Conservation (phyloP, 2,329 filamentous ascomycete genomes). For the Beauveria rudraprayagi region DNA sequence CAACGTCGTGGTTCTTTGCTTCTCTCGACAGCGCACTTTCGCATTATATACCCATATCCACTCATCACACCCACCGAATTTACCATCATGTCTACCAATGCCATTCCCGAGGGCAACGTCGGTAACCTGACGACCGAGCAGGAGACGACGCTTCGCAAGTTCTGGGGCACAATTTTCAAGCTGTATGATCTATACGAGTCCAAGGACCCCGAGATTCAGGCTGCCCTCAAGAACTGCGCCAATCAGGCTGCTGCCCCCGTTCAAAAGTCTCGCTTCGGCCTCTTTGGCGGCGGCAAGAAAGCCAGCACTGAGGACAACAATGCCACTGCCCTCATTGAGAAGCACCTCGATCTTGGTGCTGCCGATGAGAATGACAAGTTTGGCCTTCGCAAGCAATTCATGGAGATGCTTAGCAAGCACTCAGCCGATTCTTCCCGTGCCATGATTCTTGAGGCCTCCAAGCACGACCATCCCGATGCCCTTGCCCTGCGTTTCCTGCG, state of each 20-base stretch:
- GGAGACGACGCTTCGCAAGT: conserved; percentile 18
- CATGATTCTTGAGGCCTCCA: conserved; percentile 18
- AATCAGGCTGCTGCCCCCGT: conserved; percentile 34
- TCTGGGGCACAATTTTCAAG: conserved; percentile 18
- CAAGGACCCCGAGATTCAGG: conserved; percentile 18
- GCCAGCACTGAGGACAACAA: conserved; percentile 28
- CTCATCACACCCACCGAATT: background rate
- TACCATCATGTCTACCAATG: background rate
- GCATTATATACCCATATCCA: background rate
- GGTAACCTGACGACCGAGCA: conserved; percentile 19
- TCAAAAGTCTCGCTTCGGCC: conserved; percentile 59
- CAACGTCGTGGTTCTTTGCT: background rate
- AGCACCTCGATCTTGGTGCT: conserved; percentile 18
- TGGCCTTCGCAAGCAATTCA: conserved; percentile 36
- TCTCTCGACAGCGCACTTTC: background rate
- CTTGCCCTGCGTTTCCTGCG: conserved; percentile 32
- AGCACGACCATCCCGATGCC: conserved; percentile 29
- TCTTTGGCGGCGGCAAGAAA: conserved; percentile 49
- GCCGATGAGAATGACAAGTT: conserved; percentile 51
- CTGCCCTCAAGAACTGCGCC: conserved; percentile 17
- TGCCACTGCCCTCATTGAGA: conserved; percentile 7
- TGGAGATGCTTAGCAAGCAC: conserved; percentile 11
- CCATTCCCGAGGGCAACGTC: conserved; percentile 11
- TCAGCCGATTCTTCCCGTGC: conserved; percentile 18
- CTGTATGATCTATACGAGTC: conserved; percentile 15